phyloP scores from a whole-genome alignment of 371 early-diverging fungal species.

The Dichotomocladium elegans region DNA sequence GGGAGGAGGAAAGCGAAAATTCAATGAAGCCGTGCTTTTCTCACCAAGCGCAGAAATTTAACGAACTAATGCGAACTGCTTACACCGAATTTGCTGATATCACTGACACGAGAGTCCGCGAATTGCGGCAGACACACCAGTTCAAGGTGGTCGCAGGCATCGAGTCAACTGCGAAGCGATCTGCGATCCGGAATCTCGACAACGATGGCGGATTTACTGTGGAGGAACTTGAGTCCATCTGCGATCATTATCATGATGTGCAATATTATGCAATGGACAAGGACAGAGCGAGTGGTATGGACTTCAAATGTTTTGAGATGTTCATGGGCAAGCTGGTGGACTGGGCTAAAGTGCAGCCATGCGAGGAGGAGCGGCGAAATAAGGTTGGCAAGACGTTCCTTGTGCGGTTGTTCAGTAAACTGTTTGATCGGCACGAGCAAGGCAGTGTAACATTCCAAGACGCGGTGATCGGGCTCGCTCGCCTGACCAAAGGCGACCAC shows the following conservation, averaged over 20 bases:
- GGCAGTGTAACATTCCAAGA: slow-evolving; percentile 70
- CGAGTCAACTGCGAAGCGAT: slow-evolving; percentile 89
- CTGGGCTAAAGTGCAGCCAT: slow-evolving; percentile 30
- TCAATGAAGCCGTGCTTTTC: too few relatives aligned
- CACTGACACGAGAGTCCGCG: slow-evolving; percentile 71
- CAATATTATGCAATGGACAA: slow-evolving; percentile 64
- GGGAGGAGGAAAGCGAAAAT: too few relatives aligned
- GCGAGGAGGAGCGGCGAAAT: slow-evolving; percentile 18
- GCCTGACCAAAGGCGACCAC: slow-evolving; percentile 76
- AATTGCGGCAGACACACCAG: slow-evolving; percentile 82
- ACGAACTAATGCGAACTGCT: slow-evolving; percentile 84
- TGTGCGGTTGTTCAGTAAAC: slow-evolving; percentile 46
- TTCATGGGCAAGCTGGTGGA: slow-evolving; percentile 29
- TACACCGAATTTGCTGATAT: slow-evolving; percentile 87
- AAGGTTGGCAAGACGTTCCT: slow-evolving; percentile 46
- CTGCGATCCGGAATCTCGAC: slow-evolving; percentile 75
- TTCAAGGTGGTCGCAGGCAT: slow-evolving; percentile 92
- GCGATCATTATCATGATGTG: slow-evolving; percentile 84
- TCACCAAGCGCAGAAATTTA: slow-evolving; percentile 62
- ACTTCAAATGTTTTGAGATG: slow-evolving; percentile 25
- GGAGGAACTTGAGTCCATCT: slow-evolving; percentile 81
- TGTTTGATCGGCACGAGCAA: slow-evolving; percentile 48
- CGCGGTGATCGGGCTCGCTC: slow-evolving; percentile 73
- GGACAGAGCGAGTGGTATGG: slow-evolving; percentile 23
- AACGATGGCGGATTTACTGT: slow-evolving; percentile 74